Evolutionary conservation across 2,329 filamentous ascomycete species (phyloP).

Genomic region (Coleophoma eucalyptorum): DNA sequence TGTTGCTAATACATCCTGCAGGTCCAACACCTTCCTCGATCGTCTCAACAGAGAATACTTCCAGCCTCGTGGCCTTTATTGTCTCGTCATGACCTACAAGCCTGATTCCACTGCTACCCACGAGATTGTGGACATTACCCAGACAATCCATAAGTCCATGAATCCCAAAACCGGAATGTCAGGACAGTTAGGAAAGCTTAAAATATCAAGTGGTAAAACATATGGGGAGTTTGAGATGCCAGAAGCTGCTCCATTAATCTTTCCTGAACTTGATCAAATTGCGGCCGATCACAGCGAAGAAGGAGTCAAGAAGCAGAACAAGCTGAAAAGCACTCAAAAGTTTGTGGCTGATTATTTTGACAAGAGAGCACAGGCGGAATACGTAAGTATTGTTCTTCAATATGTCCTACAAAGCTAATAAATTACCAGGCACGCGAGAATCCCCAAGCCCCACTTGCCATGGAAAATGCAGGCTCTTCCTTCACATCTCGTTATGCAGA

Average conservation of each 20-base stretch:
- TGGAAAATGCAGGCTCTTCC: conserved; percentile 14
- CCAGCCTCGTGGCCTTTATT: conserved; percentile 50
- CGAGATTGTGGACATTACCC: conserved; percentile 28
- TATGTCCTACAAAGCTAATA: conserved; percentile 24
- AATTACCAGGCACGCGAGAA: conserved; percentile 35
- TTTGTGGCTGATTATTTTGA: conserved; percentile 21
- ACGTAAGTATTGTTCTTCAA: conserved; percentile 37
- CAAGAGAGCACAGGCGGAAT: conserved; percentile 16
- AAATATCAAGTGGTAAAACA: conserved; percentile 31
- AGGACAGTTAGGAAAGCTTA: conserved; percentile 26
- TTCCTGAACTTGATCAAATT: conserved; percentile 30
- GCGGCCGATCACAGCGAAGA: conserved; percentile 19
- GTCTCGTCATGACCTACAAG: conserved; percentile 50
- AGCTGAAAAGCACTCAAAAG: conserved; percentile 33
- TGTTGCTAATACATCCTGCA: neutral
- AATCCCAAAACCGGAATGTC: conserved; percentile 11
- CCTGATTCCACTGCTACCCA: conserved; percentile 27
- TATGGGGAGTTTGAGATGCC: conserved; percentile 32
- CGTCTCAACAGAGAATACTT: conserved; percentile 53
- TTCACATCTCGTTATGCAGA: conserved; percentile 46
- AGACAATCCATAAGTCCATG: conserved; percentile 31
- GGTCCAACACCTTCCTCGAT: conserved; percentile 48
- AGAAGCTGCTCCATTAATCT: conserved; percentile 34
- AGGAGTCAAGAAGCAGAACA: conserved; percentile 20
- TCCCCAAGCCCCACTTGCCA: conserved; percentile 33